Percentiles rank a stretch among this genome's conserved stretches.
Evolutionary conservation across 345 rosid genomes (phyloP).

Genomic region (Rhodamnia rubescens): DNA sequence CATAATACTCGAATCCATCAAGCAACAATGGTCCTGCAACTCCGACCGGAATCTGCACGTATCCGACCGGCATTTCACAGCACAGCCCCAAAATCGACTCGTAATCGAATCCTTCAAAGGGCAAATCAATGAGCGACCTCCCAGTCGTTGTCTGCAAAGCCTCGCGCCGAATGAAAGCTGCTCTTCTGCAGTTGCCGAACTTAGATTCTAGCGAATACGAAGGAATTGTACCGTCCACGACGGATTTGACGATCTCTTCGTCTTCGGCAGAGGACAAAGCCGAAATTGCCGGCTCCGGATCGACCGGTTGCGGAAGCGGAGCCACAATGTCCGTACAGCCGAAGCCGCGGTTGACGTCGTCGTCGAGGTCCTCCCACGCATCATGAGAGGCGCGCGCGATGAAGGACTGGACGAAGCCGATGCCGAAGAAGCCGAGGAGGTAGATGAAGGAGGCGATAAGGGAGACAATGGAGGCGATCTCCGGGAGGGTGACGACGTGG

Average conservation of each 20-base stretch:
- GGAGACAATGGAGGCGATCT: slow-evolving; percentile 51
- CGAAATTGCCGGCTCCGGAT: neutral
- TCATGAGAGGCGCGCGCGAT: slow-evolving; percentile 47
- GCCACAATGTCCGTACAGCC: neutral
- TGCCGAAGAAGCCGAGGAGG: slow-evolving; percentile 67
- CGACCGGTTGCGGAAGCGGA: neutral
- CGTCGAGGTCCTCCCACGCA: slow-evolving; percentile 37
- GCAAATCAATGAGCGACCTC: slow-evolving; percentile 54
- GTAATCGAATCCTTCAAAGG: slow-evolving; percentile 71
- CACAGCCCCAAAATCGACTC: slow-evolving; percentile 69
- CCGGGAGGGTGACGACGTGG: slow-evolving; percentile 57
- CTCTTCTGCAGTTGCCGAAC: slow-evolving; percentile 67
- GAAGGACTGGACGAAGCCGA: slow-evolving; percentile 73
- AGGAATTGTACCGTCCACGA: slow-evolving; percentile 39
- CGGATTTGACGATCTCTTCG: slow-evolving; percentile 52
- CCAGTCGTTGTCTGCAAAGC: slow-evolving; percentile 68
- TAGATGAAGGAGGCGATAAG: slow-evolving; percentile 65
- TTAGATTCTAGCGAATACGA: slow-evolving; percentile 60
- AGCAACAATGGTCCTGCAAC: slow-evolving; percentile 76
- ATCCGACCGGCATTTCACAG: slow-evolving; percentile 92
- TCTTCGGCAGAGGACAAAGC: slow-evolving; percentile 35
- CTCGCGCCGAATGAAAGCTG: slow-evolving; percentile 55
- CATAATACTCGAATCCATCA: slow-evolving; percentile 53
- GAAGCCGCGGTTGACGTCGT: slow-evolving; percentile 20
- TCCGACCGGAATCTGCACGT: slow-evolving; percentile 84